Evolutionary conservation across 2,329 filamentous ascomycete species (phyloP), one percentile per base, ranked within the genome.

Genomic region (Exserohilum turcica): DNA sequence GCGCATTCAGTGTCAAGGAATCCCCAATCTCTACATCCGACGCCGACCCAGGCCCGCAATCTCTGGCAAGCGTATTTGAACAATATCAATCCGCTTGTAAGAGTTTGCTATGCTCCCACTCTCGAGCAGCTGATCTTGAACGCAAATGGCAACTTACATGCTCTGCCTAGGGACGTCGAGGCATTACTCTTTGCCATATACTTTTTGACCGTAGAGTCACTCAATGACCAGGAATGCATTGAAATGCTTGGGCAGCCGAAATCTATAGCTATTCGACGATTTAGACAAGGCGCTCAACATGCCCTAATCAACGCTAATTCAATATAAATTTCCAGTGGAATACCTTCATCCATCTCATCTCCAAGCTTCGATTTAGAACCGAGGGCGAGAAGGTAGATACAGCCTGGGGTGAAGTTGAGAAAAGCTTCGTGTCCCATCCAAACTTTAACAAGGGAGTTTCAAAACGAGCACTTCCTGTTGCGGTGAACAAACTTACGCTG

Each of bases 21-120:
- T 18, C 52, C 73, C 13, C 57, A 59, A 9, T 69, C 79, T 36
- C 76, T 88, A 6, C 88, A 90, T 64, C 88, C 88, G 0, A 66
- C 84, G 0, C 84, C 86, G 0, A 84, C 82, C 0, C 86, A 89
- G 54, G 86, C 89, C 46, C 81, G 83, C 0, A 84, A 83, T 43
- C 80, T 93, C 6, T 93, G 90, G 90, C 87, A 91, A 67, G 78
- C 86, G 5, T 92, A 87, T 62, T 76, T 91, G 6, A 86, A 70
- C 8, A 69, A 70, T 28, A 53, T 72, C n/a, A 64, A 71, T 16
- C 68, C 70, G 7, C 43, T 73, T 3, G 43, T 72, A 10, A 67
- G 65, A 31, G 53, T 71, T 15, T 61, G 59, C 2, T 67, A 72
- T 21, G 55, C 58, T 6, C 67, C 68, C 1, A 70, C 63, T 2